These are phyloP conservation scores for Ottelia alismoides DNA, from an alignment of 106 monocot species.

Conservation along the genomic window DNA sequence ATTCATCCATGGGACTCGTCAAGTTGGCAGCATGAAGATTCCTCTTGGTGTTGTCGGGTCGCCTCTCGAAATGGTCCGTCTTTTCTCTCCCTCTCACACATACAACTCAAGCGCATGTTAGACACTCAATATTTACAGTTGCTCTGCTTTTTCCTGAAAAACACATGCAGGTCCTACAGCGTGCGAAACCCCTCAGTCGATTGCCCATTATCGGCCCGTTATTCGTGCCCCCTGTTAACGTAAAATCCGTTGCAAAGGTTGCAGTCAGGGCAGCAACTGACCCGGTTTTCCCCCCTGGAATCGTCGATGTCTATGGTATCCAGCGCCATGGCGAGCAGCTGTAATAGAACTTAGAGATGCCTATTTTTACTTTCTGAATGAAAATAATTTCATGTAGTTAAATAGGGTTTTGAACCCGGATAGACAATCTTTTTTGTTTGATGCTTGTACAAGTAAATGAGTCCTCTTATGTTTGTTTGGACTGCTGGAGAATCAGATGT, in stretches of 20 bases:
- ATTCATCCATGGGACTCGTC: conserved; percentile 93
- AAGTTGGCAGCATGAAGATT: conserved; percentile 82
- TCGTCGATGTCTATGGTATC: conserved; percentile 85
- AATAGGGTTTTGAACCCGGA: too few relatives aligned
- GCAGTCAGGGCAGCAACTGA: conserved; percentile 89
- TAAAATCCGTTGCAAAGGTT: conserved; percentile 52
- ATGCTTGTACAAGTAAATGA: too few relatives aligned
- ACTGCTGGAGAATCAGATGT: too few relatives aligned
- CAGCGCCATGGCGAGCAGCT: conserved; percentile 37
- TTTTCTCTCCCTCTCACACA: too few relatives aligned
- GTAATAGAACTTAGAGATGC: too few relatives aligned
- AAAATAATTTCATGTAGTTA: too few relatives aligned
- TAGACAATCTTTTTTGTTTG: too few relatives aligned
- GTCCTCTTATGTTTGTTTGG: too few relatives aligned
- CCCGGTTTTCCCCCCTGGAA: conserved; percentile 79
- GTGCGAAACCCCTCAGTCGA: conserved; percentile 54
- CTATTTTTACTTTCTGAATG: too few relatives aligned
- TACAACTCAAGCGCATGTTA: too few relatives aligned
- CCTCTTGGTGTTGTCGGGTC: conserved; percentile 76
- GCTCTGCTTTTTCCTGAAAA: too few relatives aligned
- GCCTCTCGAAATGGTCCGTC: conserved; percentile 71
- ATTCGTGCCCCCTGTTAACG: conserved; percentile 77
- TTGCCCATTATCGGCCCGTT: conserved; percentile 69
- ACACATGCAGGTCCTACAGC: conserved; percentile 46
- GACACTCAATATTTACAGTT: too few relatives aligned